Evolutionary conservation across 2,329 filamentous ascomycete species (phyloP), one percentile per base, ranked within the genome.

Genomic region (Fusarium sp.): DNA sequence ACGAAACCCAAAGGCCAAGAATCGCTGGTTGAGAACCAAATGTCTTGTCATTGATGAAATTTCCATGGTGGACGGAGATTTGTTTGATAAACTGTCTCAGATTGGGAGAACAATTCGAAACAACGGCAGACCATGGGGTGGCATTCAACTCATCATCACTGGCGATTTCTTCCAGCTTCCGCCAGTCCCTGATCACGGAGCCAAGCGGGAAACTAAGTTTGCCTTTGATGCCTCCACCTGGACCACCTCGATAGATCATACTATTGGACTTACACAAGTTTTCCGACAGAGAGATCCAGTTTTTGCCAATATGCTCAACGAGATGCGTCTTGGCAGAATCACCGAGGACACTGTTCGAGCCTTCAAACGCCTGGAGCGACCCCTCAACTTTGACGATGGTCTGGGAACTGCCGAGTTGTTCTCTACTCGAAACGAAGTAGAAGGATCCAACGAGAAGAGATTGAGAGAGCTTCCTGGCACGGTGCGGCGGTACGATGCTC

Each of bases 131-230:
- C 92, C 96, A 0, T 99, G 97, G 84, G 97, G 96, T 56, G 96
- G 96, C 7, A 98, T 99, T 45, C 96, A 99, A 73, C 86, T 99
- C 31, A 88, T 99, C 58, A 93, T 99, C 62, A 99, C 96, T 0
- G 96, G 96, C 5, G 96, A 99, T 76, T 99, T 99, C 81, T 99
- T 99, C 80, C 96, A 99, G 78, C 82, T 99, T 5, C 96, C 96
- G 1, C 96, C 96, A 1, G 96, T 99, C 2, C 94, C 95, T 2
- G 94, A 98, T 36, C 84, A 84, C 40, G 89, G 88, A 42, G 88
- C 89, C 53, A 81, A 82, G 62, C 82, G 84, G 46, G 86, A 90
- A 26, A 89, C 91, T 46, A 97, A 94, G 76, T 99, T 99, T 78
- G 92, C 94, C 0, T 99, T 99, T 76, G 93, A 97, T 74, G 94